Percentiles rank a stretch among this genome's conserved stretches.
These are phyloP conservation scores for Neofusicoccum ribis DNA, from an alignment of 2,329 filamentous ascomycete genomes.

Conservation along the genomic window DNA sequence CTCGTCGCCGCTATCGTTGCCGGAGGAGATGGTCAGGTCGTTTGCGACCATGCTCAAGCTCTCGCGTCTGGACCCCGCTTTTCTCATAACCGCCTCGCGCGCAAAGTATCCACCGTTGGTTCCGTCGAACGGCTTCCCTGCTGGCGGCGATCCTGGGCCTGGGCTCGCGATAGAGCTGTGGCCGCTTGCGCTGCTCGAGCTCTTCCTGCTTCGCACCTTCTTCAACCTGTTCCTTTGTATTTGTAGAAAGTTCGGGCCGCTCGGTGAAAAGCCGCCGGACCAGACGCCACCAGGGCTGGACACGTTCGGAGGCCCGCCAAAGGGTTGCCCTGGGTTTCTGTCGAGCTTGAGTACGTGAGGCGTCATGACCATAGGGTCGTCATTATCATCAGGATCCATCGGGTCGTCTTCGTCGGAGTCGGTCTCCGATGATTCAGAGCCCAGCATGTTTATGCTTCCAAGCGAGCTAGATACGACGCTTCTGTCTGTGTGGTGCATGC, in stretches of 20 bases:
- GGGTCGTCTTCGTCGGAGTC: slow-evolving; percentile 60
- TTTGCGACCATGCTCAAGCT: slow-evolving; percentile 90
- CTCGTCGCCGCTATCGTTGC: slow-evolving; percentile 78
- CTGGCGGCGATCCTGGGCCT: slow-evolving; percentile 76
- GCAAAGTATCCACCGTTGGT: slow-evolving; percentile 57
- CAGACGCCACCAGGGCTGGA: slow-evolving; percentile 62
- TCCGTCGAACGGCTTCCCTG: slow-evolving; percentile 38
- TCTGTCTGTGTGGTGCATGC: slow-evolving; percentile 57
- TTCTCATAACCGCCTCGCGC: slow-evolving; percentile 49
- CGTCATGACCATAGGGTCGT: slow-evolving; percentile 77
- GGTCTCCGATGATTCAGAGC: slow-evolving; percentile 74
- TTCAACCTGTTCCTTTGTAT: slow-evolving; percentile 66
- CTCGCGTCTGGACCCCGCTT: slow-evolving; percentile 67
- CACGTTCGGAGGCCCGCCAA: slow-evolving; percentile 33
- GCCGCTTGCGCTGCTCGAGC: slow-evolving; percentile 68
- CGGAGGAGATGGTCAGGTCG: slow-evolving; percentile 76
- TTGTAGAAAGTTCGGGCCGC: slow-evolving; percentile 76
- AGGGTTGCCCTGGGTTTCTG: slow-evolving; percentile 49
- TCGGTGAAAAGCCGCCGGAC: slow-evolving; percentile 63
- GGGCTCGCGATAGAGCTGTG: slow-evolving; percentile 67
- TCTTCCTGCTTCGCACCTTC: slow-evolving; percentile 62
- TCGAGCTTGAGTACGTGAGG: slow-evolving; percentile 69
- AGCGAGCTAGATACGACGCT: slow-evolving; percentile 67
- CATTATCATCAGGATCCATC: slow-evolving; percentile 50
- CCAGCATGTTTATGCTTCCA: slow-evolving; percentile 76